phyloP scores from a whole-genome alignment of 2,329 filamentous ascomycete species.

The Venturia aucupariae region DNA sequence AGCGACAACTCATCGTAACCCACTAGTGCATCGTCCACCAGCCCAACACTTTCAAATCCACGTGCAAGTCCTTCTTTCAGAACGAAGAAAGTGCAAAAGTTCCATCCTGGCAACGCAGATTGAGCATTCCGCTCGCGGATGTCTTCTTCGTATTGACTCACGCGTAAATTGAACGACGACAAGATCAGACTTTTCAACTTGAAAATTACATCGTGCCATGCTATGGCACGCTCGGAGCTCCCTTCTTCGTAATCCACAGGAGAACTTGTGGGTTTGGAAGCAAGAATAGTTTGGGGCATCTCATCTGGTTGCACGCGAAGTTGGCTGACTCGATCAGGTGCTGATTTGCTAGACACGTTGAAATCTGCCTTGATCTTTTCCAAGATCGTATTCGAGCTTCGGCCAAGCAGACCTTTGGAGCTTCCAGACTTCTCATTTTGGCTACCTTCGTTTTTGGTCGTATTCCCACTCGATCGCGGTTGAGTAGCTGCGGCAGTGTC shows the following conservation, averaged over 20 bases:
- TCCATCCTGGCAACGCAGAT: constrained; percentile 84
- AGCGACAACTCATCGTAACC: constrained; percentile 91
- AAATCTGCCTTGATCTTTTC: constrained; percentile 90
- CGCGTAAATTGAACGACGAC: constrained; percentile 79
- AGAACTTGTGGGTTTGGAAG: constrained; percentile 18
- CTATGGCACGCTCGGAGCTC: constrained; percentile 66
- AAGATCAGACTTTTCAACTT: constrained; percentile 85
- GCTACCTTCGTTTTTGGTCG: constrained; percentile 40
- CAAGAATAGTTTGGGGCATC: constrained; percentile 37
- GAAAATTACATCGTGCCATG: constrained; percentile 73
- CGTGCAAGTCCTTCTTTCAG: constrained; percentile 89
- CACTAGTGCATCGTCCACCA: constrained; percentile 89
- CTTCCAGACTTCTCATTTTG: constrained; percentile 53
- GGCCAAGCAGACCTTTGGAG: constrained; percentile 66
- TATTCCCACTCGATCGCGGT: constrained; percentile 51
- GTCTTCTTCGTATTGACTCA: constrained; percentile 92
- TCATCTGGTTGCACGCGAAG: constrained; percentile 50
- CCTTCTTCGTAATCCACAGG: constrained; percentile 50
- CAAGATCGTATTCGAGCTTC: constrained; percentile 69
- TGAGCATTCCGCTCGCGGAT: constrained; percentile 91
- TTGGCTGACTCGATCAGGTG: constrained; percentile 72
- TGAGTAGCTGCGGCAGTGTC: constrained; percentile 75
- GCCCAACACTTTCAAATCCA: constrained; percentile 90
- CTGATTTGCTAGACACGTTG: constrained; percentile 64
- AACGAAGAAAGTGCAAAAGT: constrained; percentile 98